Evolutionary conservation across 2,329 filamentous ascomycete genomes (phyloP).

Genomic region (Onygenales sp.): DNA sequence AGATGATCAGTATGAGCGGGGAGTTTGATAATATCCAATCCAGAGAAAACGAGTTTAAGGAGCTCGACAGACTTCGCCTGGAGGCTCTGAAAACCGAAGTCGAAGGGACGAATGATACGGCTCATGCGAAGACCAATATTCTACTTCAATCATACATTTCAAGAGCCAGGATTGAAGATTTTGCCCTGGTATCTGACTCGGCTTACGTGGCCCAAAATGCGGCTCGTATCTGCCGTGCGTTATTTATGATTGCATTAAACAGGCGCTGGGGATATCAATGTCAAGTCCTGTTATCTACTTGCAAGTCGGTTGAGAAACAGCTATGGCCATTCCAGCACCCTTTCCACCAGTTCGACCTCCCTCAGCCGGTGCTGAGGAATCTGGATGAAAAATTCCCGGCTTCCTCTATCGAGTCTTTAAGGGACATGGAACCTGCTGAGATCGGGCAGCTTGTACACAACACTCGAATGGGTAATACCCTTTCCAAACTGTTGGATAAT

Average conservation of each 20-base stretch:
- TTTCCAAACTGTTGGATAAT: constrained; percentile 72
- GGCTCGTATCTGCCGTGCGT: constrained; percentile 80
- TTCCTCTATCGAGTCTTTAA: constrained; percentile 68
- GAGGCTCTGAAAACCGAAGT: constrained; percentile 70
- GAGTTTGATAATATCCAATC: constrained; percentile 97
- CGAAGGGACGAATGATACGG: constrained; percentile 53
- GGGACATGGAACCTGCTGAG: constrained; percentile 87
- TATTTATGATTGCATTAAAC: constrained; percentile 97
- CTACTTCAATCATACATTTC: constrained; percentile 91
- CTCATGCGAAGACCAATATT: constrained; percentile 93
- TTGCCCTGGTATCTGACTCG: constrained; percentile 82
- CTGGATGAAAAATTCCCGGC: constrained; percentile 69
- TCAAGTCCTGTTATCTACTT: constrained; percentile 77
- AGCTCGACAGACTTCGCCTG: constrained; percentile 64
- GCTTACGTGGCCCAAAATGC: constrained; percentile 95
- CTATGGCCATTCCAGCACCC: constrained; percentile 95
- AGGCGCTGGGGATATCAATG: constrained; percentile 94
- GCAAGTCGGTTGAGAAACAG: constrained; percentile 93
- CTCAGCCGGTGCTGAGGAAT: constrained; percentile 71
- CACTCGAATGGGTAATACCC: constrained; percentile 70
- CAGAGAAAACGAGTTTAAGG: constrained; percentile 79
- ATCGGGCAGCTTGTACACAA: constrained; percentile 91
- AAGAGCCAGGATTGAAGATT: constrained; percentile 77
- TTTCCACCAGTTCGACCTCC: constrained; percentile 87
- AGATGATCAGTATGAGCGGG: constrained; percentile 95